Evolutionary conservation across 306 rosid species (phyloP), one percentile per base, ranked within the genome.

Genomic region (Vigna unguiculata): DNA sequence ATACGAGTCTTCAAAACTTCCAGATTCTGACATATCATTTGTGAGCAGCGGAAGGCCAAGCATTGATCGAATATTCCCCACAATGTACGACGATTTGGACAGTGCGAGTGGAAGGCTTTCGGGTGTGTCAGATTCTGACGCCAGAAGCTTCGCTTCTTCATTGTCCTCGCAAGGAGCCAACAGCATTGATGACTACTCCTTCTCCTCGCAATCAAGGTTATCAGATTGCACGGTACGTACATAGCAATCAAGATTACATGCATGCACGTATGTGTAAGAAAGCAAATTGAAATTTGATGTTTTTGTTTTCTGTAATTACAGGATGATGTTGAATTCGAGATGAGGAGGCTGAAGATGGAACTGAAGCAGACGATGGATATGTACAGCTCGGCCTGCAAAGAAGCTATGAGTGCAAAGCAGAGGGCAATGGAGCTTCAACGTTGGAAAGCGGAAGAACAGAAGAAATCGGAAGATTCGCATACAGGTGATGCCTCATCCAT

Each of bases 311-410:
- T 40, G 0, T 12, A 12, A 11, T 43, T 12, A 15, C 69, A 88
- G 98, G 96, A 92, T 25, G 97, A 89, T 0, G 76, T 87, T 54
- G 98, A 94, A 75, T 85, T 90, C 0, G 98, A 94, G 87, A 89
- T 94, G 97, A 86, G 89, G 79, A 83, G 95, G 82, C 87, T 94
- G 25, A 86, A 84, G 83, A 83, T 82, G 46, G 98, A 94, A 89
- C 93, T 94, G 58, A 89, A 87, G 81, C 97, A 90, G 77, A 94
- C 97, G 8, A 92, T 88, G 95, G 97, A 92, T 20, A 84, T 94
- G 97, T 94, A 90, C 62, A 89, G 85, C 58, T 55, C 93, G 10
- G 98, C 91, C 54, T 89, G 96, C 88, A 86, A 82, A 81, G 97
- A 92, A 89, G 97, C 95, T 15, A 80, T 87, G 17, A 55, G 75